These are phyloP conservation scores for Geosiphon pyriformis DNA, from an alignment of 192 early-diverging fungal genomes.

Conservation along the genomic window DNA sequence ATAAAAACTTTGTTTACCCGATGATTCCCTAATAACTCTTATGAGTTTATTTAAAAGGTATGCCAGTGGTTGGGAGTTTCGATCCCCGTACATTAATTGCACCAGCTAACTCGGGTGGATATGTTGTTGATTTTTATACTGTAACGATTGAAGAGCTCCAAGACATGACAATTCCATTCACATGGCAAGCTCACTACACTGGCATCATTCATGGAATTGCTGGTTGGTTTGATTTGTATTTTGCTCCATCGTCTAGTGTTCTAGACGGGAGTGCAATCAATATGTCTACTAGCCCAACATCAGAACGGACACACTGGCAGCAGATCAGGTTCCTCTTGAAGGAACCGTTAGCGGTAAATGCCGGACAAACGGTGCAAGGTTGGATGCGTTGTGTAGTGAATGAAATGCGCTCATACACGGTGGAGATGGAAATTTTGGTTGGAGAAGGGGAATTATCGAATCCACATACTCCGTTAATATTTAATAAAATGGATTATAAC, in stretches of 20 bases:
- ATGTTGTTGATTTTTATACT: constrained; percentile 78
- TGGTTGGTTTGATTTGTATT: constrained; percentile 95
- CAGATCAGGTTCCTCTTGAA: constrained; percentile 90
- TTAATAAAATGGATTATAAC: constrained; percentile 39
- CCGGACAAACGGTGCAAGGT: constrained; percentile 78
- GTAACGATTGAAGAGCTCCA: constrained; percentile 71
- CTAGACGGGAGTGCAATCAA: constrained; percentile 49
- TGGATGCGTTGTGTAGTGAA: constrained; percentile 85
- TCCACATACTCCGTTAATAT: constrained; percentile 36
- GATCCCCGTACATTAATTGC: constrained; percentile 75
- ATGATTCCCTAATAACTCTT: background rate
- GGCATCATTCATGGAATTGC: constrained; percentile 91
- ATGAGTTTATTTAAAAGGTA: constrained; percentile 38
- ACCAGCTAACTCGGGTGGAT: constrained; percentile 48
- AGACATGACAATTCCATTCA: constrained; percentile 81
- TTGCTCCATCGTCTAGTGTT: constrained; percentile 51
- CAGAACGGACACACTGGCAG: constrained; percentile 96
- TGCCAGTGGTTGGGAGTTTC: constrained; percentile 93
- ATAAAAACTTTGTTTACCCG: background rate
- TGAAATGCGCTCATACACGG: constrained; percentile 85
- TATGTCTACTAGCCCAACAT: constrained; percentile 82
- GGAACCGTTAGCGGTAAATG: constrained; percentile 94
- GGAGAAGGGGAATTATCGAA: constrained; percentile 47
- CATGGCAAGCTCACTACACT: constrained; percentile 77
- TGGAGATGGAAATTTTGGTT: constrained; percentile 65